Conservation (phyloP, 2,329 filamentous ascomycete genomes). For the Iodosphaeria phyllophila region DNA sequence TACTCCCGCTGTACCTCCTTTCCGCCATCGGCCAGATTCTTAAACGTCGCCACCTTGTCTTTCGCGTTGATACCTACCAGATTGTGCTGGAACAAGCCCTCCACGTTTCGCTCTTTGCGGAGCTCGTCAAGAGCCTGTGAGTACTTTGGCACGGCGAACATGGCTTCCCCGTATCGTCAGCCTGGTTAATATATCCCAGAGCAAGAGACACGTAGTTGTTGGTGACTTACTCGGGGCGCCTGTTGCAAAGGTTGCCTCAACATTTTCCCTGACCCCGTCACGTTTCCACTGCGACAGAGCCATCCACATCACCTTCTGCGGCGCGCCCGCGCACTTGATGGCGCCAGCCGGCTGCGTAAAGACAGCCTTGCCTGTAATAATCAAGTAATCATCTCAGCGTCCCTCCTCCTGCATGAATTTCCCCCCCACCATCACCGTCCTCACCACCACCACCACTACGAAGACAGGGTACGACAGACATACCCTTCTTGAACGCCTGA, state of each 20-base stretch:
- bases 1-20: constrained; percentile 15
- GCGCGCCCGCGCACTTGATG: constrained; percentile 20
- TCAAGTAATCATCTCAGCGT: no score
- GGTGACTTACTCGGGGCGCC: constrained; percentile 11
- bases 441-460: no score
- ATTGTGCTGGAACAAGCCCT: constrained; percentile 20
- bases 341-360: constrained; percentile 19
- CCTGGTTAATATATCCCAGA: no score
- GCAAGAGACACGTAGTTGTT: no score
- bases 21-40: constrained; percentile 12
- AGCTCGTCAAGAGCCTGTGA: constrained; percentile 15
- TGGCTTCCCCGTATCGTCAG: constrained; percentile 9
- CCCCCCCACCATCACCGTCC: no score
- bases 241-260: constrained; percentile 16
- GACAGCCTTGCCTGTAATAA: constrained; percentile 16
- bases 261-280: constrained; percentile 8
- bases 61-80: constrained; percentile 16
- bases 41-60: constrained; percentile 16
- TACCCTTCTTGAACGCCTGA: constrained; percentile 15
- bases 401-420: no score
- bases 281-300: constrained; percentile 18
- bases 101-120: constrained; percentile 15
- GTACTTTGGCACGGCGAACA: constrained; percentile 21
- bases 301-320: constrained; percentile 22
- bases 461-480: no score